A percentile compares a stretch with the other conserved stretches of the same genome.
phyloP scores from a whole-genome alignment of 2,329 filamentous ascomycete species.

The Talaromyces sp. region DNA sequence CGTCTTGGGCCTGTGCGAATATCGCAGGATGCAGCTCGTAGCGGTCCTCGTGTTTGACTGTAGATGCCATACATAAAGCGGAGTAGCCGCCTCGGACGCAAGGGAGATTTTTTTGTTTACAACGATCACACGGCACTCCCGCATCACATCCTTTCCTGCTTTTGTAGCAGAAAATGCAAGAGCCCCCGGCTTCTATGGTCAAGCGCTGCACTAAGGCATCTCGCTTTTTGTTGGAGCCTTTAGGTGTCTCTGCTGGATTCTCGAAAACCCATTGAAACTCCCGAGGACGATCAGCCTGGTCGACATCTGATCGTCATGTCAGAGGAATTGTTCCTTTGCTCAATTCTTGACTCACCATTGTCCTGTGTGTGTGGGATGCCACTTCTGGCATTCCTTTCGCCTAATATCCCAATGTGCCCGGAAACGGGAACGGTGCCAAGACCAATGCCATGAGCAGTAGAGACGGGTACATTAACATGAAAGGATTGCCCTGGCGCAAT shows the following conservation, averaged over 20 bases:
- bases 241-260: constrained; percentile 12
- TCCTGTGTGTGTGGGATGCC: not conserved
- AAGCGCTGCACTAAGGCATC: not conserved
- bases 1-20: not conserved
- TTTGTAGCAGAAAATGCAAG: constrained; percentile 30
- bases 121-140: constrained; percentile 22
- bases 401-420: not conserved
- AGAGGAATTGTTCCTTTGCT: not conserved
- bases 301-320: not conserved
- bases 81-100: constrained; percentile 25
- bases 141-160: constrained; percentile 28
- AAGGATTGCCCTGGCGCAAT: not conserved
- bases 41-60: not conserved
- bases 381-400: not conserved
- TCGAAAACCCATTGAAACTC: not conserved
- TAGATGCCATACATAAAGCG: constrained; percentile 20
- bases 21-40: not conserved
- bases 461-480: too few species aligned
- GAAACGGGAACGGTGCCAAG: not conserved
- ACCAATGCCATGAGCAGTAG: not conserved
- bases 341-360: not conserved
- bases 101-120: constrained; percentile 17
- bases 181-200: constrained; percentile 26
- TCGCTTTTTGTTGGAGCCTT: constrained; percentile 11
- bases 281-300: not conserved